These are phyloP conservation scores for Glycyrrhiza uralensis DNA, from an alignment of 306 rosid species.

Conservation along the genomic window DNA sequence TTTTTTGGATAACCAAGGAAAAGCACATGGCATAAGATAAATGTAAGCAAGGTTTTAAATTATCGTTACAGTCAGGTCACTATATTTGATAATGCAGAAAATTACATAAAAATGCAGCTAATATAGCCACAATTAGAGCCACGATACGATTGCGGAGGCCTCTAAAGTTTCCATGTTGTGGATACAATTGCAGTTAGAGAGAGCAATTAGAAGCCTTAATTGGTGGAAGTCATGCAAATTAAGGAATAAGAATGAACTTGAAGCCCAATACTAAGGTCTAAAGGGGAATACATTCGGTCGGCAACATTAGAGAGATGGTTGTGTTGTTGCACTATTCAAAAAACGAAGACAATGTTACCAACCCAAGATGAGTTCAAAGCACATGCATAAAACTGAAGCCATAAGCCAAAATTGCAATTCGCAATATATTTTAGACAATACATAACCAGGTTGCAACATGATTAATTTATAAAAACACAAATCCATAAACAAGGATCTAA, in stretches of 20 bases:
- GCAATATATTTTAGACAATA: constrained; percentile 11
- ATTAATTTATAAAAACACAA: constrained; percentile 12
- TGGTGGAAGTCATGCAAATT: not conserved
- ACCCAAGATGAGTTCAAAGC: not conserved
- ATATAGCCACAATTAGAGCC: too few species aligned
- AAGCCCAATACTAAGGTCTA: not conserved
- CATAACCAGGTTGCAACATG: not conserved
- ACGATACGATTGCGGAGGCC: too few species aligned
- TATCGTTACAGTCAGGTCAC: too few species aligned
- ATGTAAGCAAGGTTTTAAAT: not conserved
- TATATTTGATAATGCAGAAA: too few species aligned
- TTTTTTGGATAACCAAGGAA: too few species aligned
- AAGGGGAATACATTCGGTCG: too few species aligned
- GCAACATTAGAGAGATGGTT: too few species aligned
- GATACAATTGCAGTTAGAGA: too few species aligned
- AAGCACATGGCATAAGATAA: not conserved
- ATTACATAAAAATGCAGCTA: too few species aligned
- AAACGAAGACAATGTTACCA: not conserved
- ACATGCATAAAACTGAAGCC: constrained; percentile 1
- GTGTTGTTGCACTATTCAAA: not conserved
- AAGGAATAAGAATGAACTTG: not conserved
- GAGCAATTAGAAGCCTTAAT: too few species aligned
- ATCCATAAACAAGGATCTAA: constrained; percentile 2
- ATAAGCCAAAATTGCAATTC: not conserved
- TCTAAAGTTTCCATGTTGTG: too few species aligned